Conservation (phyloP, 75 land plant species). For the Selaginella moellendorffii region DNA sequence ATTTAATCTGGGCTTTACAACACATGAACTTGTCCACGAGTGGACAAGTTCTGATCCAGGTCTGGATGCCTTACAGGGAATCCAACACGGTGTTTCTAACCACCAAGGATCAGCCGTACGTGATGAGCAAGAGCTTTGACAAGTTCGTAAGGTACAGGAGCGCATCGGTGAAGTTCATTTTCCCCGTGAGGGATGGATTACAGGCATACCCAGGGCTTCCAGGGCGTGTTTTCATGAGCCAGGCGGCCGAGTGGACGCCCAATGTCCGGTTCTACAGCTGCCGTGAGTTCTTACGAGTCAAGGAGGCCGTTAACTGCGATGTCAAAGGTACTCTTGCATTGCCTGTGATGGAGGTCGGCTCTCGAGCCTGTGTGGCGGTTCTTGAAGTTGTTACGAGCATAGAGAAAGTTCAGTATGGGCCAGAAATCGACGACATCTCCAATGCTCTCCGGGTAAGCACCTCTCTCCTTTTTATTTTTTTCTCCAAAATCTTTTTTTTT, state of each 20-base stretch:
- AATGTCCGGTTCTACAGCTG: conserved; percentile 62
- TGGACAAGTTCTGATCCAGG: conserved; percentile 47
- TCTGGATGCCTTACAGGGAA: conserved; percentile 57
- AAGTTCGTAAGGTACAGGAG: conserved; percentile 41
- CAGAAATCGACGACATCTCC: conserved; percentile 65
- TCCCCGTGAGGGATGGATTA: conserved; percentile 44
- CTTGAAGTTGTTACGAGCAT: conserved; percentile 57
- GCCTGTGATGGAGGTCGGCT: conserved; percentile 54
- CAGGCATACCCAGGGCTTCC: conserved; percentile 42
- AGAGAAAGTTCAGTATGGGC: conserved; percentile 40
- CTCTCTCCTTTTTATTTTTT: background rate
- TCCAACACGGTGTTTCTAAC: conserved; percentile 33
- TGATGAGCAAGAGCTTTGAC: conserved; percentile 27
- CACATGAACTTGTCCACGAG: too few species aligned
- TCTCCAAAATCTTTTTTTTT: background rate
- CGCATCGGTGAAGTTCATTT: conserved; percentile 40
- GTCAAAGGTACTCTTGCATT: conserved; percentile 68
- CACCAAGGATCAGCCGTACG: conserved; percentile 66
- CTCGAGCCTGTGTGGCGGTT: conserved; percentile 57
- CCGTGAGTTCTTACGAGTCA: conserved; percentile 51
- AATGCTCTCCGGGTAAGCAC: conserved; percentile 60
- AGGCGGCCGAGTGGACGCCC: conserved; percentile 87
- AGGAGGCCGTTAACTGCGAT: conserved; percentile 42
- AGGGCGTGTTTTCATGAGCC: conserved; percentile 58
- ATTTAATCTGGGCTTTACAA: too few species aligned